Base-by-base conservation (phyloP, 2,329 filamentous ascomycete genomes). In the Alternaria solani region DNA sequence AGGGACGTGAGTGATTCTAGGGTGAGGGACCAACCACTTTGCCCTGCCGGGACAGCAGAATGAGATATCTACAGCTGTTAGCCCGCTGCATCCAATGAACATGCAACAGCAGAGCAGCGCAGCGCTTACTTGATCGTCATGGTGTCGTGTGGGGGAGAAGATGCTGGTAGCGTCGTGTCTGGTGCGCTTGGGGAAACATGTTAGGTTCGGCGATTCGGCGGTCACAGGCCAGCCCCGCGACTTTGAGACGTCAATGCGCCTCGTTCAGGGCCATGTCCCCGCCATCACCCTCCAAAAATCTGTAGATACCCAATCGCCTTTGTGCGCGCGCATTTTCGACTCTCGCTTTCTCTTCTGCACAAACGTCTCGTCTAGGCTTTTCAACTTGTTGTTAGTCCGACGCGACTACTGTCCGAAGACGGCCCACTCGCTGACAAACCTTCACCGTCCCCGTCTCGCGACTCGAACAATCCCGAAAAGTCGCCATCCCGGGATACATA, bases 21-120 rank as follows among this genome's bases (percentile, higher is more conserved):
- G 65, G 66, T 71, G 64, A 80, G 81, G 64, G 67, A 75, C 93
- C 75, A 86, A 99, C 94, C 83, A 99, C 95, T 91, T 99, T 99
- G 84, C 95, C 95, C 86, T 99, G 95, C 75, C 95, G 89, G 67
- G 94, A 98, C 71, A 99, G 90, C 80, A 99, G 88, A 80, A 99
- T 98, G 72, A 99, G 85, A 80, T 99, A 99, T 85, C 95, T 98
- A 75, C 0, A 0, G 12, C 3, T 18, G 26, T 72, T 39, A 72
- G 67, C 7, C 7, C 12, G 20, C 46, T 16, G 11, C 32, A 11
- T 2, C 16, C 1, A 6, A 14, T 14, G 5, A 2, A 2, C 6
- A 12, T 25, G 2, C 2, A 23, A 32, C 23, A 7, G 5, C 46
- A 42, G 5, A 30, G 39, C 28, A 61, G 46, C 20, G 20, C 20